Base-by-base conservation (phyloP, 1,139 yeast genomes). In the Sugiyamaella sp. region DNA sequence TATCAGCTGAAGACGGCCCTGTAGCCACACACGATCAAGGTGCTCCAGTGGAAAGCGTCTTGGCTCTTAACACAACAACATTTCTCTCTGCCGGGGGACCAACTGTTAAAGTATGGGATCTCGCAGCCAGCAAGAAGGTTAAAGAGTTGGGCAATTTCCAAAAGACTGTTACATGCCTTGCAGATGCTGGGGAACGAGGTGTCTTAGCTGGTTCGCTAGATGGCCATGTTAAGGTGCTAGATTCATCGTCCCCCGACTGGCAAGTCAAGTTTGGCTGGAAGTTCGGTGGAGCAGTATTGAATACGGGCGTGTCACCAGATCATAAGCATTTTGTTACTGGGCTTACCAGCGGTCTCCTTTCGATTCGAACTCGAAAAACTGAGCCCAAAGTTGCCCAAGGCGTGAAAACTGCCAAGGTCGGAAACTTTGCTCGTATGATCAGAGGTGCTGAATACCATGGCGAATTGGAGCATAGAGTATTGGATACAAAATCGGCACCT, bases 201-300 rank as follows among this genome's bases (percentile, higher is more conserved):
- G 75, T 93, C 51, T 72, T 93, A 49, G 97, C 96, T 6, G 97
- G 98, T 20, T 91, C 97, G 0, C 77, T 93, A 57, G 99, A 93
- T 71, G 99, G 99, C 16, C 99, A 93, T 70, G 97, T 93, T 55
- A 93, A 93, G 71, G 90, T 91, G 46, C 89, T 93, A 69, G 98
- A 91, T 71, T 82, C 89, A 33, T 74, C 82, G 35, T 78, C 85
- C 22, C 75, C 86, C 46, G 75, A 80, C 58, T 93, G 95, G 91
- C 87, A 86, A 57, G 97, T 91, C 59, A 88, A 86, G 68, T 93
- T 90, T 70, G 98, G 98, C 42, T 93, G 98, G 98, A 93, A 91
- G 71, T 91, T 87, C 66, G 96, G 97, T 39, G 90, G 95, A 14
- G 95, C 96, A 41, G 97, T 93, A 0, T 76, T 93, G 62, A 79